Conservation (phyloP, 371 early-diverging fungal species). For the Funneliformis caledonium region DNA sequence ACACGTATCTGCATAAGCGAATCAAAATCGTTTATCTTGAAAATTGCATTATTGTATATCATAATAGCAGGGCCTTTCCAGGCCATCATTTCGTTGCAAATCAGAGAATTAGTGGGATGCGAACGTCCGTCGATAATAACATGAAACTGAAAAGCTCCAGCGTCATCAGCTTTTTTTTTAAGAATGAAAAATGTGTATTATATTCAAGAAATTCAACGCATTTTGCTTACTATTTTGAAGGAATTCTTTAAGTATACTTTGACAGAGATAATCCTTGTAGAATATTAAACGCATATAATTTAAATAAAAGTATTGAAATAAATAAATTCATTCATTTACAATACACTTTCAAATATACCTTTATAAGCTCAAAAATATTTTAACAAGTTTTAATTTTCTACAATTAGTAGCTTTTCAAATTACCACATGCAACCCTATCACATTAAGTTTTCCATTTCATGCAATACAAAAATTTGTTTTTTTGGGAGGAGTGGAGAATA, state of each 20-base stretch:
- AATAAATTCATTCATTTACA: slow-evolving; percentile 40
- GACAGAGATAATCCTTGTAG: slow-evolving; percentile 45
- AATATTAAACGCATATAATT: slow-evolving; percentile 25
- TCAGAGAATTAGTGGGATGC: slow-evolving; percentile 3
- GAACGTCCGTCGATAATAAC: slow-evolving; percentile 43
- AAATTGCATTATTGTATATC: slow-evolving; percentile 48
- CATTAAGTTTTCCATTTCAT: slow-evolving; percentile 84
- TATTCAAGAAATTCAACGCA: slow-evolving; percentile 41
- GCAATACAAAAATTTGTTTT: slow-evolving; percentile 55
- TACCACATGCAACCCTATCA: slow-evolving; percentile 89
- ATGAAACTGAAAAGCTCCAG: slow-evolving; percentile 45
- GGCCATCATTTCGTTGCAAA: slow-evolving; percentile 43
- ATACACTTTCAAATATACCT: not conserved
- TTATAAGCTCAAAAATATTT: not conserved
- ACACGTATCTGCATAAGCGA: slow-evolving; percentile 44
- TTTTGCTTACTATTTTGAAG: slow-evolving; percentile 44
- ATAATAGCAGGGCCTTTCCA: slow-evolving; percentile 52
- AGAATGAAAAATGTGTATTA: slow-evolving; percentile 39
- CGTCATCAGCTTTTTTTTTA: slow-evolving; percentile 46
- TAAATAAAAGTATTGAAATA: too few species aligned
- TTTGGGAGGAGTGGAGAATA: not conserved
- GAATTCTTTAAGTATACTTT: slow-evolving; percentile 46
- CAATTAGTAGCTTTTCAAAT: slow-evolving; percentile 77
- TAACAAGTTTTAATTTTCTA: slow-evolving; percentile 66
- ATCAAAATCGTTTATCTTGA: slow-evolving; percentile 42